Conservation (phyloP, 2,329 filamentous ascomycete genomes). For the Penicillium sp. region DNA sequence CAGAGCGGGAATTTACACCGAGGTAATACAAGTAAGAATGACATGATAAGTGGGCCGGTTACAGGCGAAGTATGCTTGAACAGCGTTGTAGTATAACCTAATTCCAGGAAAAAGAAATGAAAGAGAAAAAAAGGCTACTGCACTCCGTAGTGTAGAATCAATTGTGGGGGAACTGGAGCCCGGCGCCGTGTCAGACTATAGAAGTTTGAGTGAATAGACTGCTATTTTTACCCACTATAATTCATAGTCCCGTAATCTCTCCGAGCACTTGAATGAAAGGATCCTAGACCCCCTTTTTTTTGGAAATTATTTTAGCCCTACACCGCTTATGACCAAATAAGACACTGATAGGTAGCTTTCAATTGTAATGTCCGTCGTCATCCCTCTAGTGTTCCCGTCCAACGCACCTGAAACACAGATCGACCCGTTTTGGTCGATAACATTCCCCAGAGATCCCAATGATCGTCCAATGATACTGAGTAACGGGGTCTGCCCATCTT, state of each 20-base stretch:
- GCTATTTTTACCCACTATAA: conserved; percentile 16
- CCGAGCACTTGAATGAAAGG: background rate
- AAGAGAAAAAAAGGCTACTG: conserved; percentile 12
- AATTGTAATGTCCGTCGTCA: background rate
- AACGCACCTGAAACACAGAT: conserved; percentile 27
- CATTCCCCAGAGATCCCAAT: conserved; percentile 25
- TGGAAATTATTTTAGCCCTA: background rate
- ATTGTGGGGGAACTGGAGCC: conserved; percentile 27
- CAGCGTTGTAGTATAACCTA: background rate
- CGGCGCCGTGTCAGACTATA: conserved; percentile 20
- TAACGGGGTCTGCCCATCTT: conserved; percentile 15
- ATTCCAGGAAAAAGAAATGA: background rate
- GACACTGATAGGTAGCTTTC: conserved; percentile 5
- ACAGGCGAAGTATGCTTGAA: conserved; percentile 11
- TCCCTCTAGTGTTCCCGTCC: conserved; percentile 12
- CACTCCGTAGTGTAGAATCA: background rate
- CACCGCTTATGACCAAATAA: background rate
- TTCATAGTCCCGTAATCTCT: conserved; percentile 19
- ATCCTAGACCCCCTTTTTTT: background rate
- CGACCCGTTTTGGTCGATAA: conserved; percentile 24
- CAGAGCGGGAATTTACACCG: conserved; percentile 17
- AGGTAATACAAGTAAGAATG: conserved; percentile 14
- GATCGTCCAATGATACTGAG: conserved; percentile 24
- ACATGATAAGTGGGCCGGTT: conserved; percentile 9
- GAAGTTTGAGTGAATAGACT: conserved; percentile 25